A percentile compares a stretch with the other conserved stretches of the same genome.
These are phyloP conservation scores for Leucaena leucocephala DNA, from an alignment of 306 rosid species.

Conservation along the genomic window DNA sequence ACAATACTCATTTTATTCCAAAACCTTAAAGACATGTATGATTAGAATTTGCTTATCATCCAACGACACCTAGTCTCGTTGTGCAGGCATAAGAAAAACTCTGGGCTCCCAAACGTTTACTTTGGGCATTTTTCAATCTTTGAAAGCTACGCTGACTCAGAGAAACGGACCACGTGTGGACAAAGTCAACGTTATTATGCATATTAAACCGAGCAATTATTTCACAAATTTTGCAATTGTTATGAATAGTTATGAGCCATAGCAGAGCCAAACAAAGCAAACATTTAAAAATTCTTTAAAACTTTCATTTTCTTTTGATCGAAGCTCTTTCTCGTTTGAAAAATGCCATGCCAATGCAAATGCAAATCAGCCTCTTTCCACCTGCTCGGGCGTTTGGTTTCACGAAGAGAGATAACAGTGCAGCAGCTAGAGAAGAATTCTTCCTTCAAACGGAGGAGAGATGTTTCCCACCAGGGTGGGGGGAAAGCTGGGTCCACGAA, in stretches of 20 bases:
- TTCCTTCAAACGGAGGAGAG: neutral
- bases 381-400: neutral
- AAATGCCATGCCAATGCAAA: neutral
- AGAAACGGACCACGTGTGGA: neutral
- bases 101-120: neutral
- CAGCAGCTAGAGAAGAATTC: neutral
- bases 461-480: neutral
- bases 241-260: neutral
- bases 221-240: neutral
- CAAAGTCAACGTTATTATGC: neutral
- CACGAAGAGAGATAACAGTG: neutral
- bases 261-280: neutral
- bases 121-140: neutral
- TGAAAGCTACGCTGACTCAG: neutral
- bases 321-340: neutral
- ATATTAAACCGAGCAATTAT: neutral
- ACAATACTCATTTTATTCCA: neutral
- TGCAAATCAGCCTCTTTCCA: neutral
- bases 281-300: neutral
- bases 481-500: neutral
- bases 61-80: neutral
- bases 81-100: conserved; percentile 2
- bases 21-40: neutral
- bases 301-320: neutral
- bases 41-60: neutral